Percentiles rank a stretch among this genome's conserved stretches.
Conservation (phyloP, 2,329 filamentous ascomycete genomes). For the Trichoderma sp. region DNA sequence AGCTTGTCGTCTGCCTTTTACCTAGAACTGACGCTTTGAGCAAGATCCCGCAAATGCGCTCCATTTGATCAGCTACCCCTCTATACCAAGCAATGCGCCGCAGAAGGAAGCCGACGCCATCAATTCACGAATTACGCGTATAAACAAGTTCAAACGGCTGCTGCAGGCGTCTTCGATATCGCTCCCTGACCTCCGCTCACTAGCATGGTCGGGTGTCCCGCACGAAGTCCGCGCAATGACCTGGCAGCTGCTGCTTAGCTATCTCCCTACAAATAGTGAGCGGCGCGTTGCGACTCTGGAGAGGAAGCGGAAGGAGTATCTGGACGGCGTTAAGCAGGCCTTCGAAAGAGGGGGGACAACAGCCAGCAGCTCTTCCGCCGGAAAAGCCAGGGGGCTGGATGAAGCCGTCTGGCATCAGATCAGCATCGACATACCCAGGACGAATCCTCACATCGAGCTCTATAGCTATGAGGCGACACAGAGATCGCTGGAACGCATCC, state of each 20-base stretch:
- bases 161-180: conserved; percentile 90
- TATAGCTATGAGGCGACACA: conserved; percentile 97
- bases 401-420: conserved; percentile 99
- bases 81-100: conserved; percentile 70
- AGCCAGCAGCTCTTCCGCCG: conserved; percentile 39
- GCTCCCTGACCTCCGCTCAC: conserved; percentile 76
- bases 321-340: conserved; percentile 81
- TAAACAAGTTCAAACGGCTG: conserved; percentile 98
- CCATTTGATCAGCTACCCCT: conserved; percentile 87
- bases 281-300: conserved; percentile 86
- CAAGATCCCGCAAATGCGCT: conserved; percentile 85
- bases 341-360: conserved; percentile 65
- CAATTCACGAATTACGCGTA: conserved; percentile 84
- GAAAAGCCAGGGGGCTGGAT: conserved; percentile 71
- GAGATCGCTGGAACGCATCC: conserved; percentile 85
- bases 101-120: conserved; percentile 85
- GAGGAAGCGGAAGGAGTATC: conserved; percentile 92
- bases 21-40: neutral
- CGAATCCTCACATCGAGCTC: conserved; percentile 91
- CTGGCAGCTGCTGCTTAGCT: conserved; percentile 95
- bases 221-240: conserved; percentile 97
- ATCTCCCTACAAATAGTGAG: conserved; percentile 95
- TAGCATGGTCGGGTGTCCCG: conserved; percentile 93
- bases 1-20: neutral
- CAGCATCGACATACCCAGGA: conserved; percentile 95